Base-by-base conservation (phyloP, 768 basidiomycete species). In the Lentinula edodes region DNA sequence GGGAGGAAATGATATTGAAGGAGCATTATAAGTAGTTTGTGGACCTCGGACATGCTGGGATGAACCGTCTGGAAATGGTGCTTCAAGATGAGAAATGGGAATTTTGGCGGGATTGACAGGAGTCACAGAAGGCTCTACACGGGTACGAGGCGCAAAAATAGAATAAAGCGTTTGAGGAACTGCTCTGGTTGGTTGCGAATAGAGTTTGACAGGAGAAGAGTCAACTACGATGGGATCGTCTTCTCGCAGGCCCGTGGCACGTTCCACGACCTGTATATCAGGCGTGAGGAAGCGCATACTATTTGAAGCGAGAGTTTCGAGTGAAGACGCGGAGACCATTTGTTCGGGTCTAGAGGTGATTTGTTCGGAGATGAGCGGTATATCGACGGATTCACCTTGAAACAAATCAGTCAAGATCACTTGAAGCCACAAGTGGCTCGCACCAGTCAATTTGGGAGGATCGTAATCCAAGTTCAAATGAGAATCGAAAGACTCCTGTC, bases 11-110 rank as follows among this genome's bases (percentile, higher is more conserved):
- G 36, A 36, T 34, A 36, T 60, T 59, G 28, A 56, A 38, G 64
- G 51, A 15, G 61, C 58, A 28, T 65, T 46, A 65, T 77, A 78
- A n/a, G 61, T 62, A 45, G 71, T 78, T 67, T 88, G 87, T 16
- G 74, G 70, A 39, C 87, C 87, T 64, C 80, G 83, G 64, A 87
- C 78, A 72, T 90, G 89, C 67, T 88, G 87, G 15, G 73, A 75
- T 23, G 74, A 72, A 51, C 66, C 66, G 64, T 75, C 73, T 35
- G 89, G 89, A 66, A 80, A 82, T 20, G 83, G 82, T 0, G 73
- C 76, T 16, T 62, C 62, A 20, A 58, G 61, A 54, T 36, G 48
- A 52, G 16, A 35, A 48, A 23, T 6, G 16, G n/a, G 58, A 34
- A 20, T 35, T 38, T 53, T 53, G 12, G 39, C 39, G n/a, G 51